A percentile compares a stretch with the other conserved stretches of the same genome.
These are phyloP conservation scores for Vitis amurensis DNA, from an alignment of 164 flowering plant species.

Conservation along the genomic window DNA sequence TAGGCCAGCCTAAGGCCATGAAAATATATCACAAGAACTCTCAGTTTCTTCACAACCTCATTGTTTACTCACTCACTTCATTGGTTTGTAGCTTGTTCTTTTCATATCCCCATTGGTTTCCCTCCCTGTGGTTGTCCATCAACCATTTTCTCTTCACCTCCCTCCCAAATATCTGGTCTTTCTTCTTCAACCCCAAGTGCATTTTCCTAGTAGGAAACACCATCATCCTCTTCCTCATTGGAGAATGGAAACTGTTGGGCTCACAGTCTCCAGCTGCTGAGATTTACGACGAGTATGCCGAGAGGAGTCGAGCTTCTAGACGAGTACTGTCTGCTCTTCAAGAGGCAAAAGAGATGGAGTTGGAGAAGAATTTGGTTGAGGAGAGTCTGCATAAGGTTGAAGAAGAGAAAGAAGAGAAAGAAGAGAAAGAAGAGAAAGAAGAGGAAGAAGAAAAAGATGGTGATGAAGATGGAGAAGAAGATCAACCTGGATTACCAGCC, in stretches of 20 bases:
- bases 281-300: conserved; percentile 18
- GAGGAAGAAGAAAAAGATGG: conserved; percentile 2
- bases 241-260: conserved; percentile 17
- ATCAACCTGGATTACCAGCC: conserved; percentile 7
- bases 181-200: conserved; percentile 16
- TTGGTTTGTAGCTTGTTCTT: conserved; percentile 14
- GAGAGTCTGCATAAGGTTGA: neutral
- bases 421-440: conserved; percentile 1
- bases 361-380: neutral
- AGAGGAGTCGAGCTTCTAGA: conserved; percentile 5
- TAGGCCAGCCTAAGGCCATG: conserved; percentile 10
- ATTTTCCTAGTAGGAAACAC: conserved; percentile 19
- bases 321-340: neutral
- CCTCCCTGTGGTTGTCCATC: conserved; percentile 5
- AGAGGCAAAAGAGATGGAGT: conserved; percentile 3
- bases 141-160: conserved; percentile 7
- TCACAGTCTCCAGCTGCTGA: conserved; percentile 1
- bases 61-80: conserved; percentile 13
- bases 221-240: conserved; percentile 20
- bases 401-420: neutral
- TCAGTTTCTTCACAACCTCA: conserved; percentile 3
- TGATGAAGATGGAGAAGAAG: conserved; percentile 5
- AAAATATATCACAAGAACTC: conserved; percentile 5
- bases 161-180: conserved; percentile 15
- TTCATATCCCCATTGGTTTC: conserved; percentile 19